Evolutionary conservation across 2,329 filamentous ascomycete genomes (phyloP).

Genomic region (Trichoderma guizhouense): DNA sequence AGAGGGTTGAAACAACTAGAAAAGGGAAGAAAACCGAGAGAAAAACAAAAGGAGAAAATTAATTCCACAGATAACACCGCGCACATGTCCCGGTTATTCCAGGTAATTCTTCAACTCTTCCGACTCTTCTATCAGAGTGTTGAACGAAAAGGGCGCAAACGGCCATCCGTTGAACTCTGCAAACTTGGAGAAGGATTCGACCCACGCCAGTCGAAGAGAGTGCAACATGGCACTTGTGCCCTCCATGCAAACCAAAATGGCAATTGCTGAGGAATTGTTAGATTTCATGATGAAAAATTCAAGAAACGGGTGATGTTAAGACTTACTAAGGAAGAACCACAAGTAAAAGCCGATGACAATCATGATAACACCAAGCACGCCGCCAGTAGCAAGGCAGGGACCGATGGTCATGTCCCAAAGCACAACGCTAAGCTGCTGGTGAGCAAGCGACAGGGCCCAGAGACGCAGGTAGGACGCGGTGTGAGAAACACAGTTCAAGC

Average conservation of each 20-base stretch:
- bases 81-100: slow-evolving; percentile 35
- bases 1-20: background rate
- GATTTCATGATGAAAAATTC: slow-evolving; percentile 17
- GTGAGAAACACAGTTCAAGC: slow-evolving; percentile 97
- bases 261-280: slow-evolving; percentile 38
- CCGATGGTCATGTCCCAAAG: slow-evolving; percentile 95
- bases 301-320: background rate
- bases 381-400: slow-evolving; percentile 65
- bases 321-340: slow-evolving; percentile 78
- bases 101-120: slow-evolving; percentile 57
- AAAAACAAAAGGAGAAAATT: background rate
- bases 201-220: slow-evolving; percentile 87
- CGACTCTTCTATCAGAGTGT: slow-evolving; percentile 79
- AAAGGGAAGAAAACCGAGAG: background rate
- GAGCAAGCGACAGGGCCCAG: slow-evolving; percentile 93
- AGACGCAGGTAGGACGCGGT: slow-evolving; percentile 98
- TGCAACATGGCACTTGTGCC: slow-evolving; percentile 95
- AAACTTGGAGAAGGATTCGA: slow-evolving; percentile 97
- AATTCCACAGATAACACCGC: slow-evolving; percentile 1
- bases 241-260: slow-evolving; percentile 87
- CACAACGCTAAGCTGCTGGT: slow-evolving; percentile 95
- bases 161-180: slow-evolving; percentile 86
- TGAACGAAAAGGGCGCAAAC: slow-evolving; percentile 88
- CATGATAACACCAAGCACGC: slow-evolving; percentile 70
- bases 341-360: slow-evolving; percentile 79